These are phyloP conservation scores for Talaromyces sp. DNA, from an alignment of 2,329 filamentous ascomycete species.

Conservation along the genomic window DNA sequence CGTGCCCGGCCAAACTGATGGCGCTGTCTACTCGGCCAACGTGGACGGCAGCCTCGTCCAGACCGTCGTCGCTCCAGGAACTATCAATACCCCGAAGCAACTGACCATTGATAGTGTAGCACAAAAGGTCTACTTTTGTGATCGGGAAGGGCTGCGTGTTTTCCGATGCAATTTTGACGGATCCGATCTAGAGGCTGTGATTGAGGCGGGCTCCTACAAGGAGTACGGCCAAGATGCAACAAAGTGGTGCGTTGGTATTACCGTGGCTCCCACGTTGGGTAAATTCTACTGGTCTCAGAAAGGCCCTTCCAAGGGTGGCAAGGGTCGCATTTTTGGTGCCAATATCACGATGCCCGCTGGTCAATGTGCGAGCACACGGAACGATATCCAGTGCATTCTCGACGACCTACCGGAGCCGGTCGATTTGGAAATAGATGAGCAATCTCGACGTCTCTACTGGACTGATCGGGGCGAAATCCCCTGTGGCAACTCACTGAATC, in stretches of 20 bases:
- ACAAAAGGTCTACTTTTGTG: constrained; percentile 37
- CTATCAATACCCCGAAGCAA: constrained; percentile 49
- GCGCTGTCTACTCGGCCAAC: constrained; percentile 42
- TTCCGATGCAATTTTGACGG: constrained; percentile 34
- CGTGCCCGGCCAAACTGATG: constrained; percentile 34
- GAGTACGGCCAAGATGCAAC: constrained; percentile 23
- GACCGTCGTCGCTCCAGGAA: constrained; percentile 41
- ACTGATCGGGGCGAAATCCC: constrained; percentile 58
- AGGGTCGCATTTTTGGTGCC: constrained; percentile 53
- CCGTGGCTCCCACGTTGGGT: constrained; percentile 39
- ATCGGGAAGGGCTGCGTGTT: constrained; percentile 42
- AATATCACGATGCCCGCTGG: constrained; percentile 36
- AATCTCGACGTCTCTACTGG: constrained; percentile 50
- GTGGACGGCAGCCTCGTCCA: constrained; percentile 46
- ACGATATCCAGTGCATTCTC: constrained; percentile 43
- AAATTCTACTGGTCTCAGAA: constrained; percentile 61
- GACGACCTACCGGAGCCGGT: constrained; percentile 52
- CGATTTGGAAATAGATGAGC: constrained; percentile 53
- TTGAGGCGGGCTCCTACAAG: constrained; percentile 31
- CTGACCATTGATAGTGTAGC: constrained; percentile 23
- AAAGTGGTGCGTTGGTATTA: constrained; percentile 55
- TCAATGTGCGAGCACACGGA: constrained; percentile 25
- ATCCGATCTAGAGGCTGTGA: constrained; percentile 30
- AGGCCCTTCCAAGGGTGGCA: constrained; percentile 47
- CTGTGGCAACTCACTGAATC: constrained; percentile 51